Evolutionary conservation across 2,329 filamentous ascomycete genomes (phyloP).

Genomic region (Alternaria ethzedia): DNA sequence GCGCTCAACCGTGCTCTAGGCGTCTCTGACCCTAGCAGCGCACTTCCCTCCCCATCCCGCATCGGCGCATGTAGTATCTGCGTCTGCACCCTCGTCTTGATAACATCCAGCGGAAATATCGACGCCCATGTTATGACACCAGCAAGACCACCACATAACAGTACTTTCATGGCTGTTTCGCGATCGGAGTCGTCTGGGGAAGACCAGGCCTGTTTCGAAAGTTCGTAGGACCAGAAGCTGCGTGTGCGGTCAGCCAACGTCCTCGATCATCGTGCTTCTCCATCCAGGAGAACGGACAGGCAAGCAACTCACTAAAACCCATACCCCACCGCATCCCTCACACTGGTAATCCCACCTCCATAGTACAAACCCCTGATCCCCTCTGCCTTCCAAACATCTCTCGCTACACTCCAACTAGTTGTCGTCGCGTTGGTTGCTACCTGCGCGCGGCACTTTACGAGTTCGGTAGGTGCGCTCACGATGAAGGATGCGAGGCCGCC

Average conservation of each 20-base stretch:
- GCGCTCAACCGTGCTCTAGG: conserved; percentile 57
- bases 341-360: conserved; percentile 79
- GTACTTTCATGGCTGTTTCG: conserved; percentile 65
- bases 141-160: conserved; percentile 86
- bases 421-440: conserved; percentile 54
- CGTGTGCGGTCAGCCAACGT: background rate
- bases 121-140: conserved; percentile 89
- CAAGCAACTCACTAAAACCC: conserved; percentile 75
- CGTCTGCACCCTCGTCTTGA: conserved; percentile 91
- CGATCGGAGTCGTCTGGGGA: conserved; percentile 54
- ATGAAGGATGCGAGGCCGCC: conserved; percentile 86
- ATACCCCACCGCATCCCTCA: conserved; percentile 90
- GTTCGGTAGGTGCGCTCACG: conserved; percentile 85
- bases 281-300: background rate
- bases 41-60: conserved; percentile 22
- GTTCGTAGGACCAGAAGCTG: conserved; percentile 90
- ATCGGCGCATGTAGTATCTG: conserved; percentile 54
- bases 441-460: conserved; percentile 89
- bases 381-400: conserved; percentile 64
- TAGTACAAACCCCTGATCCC: conserved; percentile 76
- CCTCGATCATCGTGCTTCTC: background rate
- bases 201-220: conserved; percentile 67
- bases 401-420: conserved; percentile 68
- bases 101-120: conserved; percentile 87
- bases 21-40: conserved; percentile 24